Conservation (phyloP, 2,329 filamentous ascomycete species). For the Monosporascus sp. region DNA sequence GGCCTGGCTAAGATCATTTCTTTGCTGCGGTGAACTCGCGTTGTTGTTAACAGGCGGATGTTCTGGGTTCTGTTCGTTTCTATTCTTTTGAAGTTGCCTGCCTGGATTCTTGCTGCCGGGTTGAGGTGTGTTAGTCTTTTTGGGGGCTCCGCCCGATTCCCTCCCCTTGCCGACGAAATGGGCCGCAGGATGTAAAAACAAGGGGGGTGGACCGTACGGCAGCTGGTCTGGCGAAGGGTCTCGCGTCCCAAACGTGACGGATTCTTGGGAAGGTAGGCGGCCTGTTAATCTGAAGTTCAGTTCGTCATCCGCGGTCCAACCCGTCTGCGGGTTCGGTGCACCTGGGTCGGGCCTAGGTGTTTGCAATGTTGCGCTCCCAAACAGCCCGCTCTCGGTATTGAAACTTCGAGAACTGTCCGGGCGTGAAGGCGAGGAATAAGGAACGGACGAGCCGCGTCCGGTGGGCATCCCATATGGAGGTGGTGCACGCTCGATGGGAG, state of each 20-base stretch:
- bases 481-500: conserved; percentile 10
- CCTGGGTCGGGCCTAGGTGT: conserved; percentile 8
- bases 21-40: too few relatives aligned
- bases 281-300: background rate
- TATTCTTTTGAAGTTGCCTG: too few relatives aligned
- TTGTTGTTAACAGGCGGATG: too few relatives aligned
- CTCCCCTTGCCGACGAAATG: too few relatives aligned
- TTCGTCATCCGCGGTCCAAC: background rate
- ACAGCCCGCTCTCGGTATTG: conserved; percentile 31
- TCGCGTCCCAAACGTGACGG: background rate
- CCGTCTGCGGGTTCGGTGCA: background rate
- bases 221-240: background rate
- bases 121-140: too few relatives aligned
- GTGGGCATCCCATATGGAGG: conserved; percentile 21
- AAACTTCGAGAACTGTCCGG: conserved; percentile 28
- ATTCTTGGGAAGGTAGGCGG: background rate
- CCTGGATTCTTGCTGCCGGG: too few relatives aligned
- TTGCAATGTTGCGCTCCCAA: conserved; percentile 26
- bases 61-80: too few relatives aligned
- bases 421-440: conserved; percentile 13
- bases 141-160: too few relatives aligned
- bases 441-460: conserved; percentile 15
- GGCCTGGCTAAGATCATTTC: too few relatives aligned
- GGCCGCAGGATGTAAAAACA: background rate
- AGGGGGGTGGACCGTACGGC: background rate